Base-by-base conservation (phyloP, 1,284 basidiomycete genomes). In the Ustanciosporium gigantosporum region DNA sequence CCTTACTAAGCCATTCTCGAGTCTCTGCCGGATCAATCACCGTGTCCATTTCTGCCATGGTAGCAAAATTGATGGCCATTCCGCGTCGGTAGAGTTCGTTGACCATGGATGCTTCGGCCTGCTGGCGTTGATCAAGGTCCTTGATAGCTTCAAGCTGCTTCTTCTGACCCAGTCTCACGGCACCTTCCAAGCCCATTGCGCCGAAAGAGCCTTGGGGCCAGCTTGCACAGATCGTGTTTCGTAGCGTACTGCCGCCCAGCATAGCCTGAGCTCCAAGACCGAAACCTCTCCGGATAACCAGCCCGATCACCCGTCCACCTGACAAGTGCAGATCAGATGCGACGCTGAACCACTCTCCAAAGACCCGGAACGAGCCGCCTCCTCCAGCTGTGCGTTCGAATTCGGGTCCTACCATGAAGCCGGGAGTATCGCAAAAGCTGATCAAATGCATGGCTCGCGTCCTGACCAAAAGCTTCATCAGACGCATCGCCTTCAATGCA, bases 11-110 rank as follows among this genome's bases (percentile, higher is more conserved):
- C 61, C 60, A 70, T 13, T 47, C 40, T 14, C 68, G 36, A 20
- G 62, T 70, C 32, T 68, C 61, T 7, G 43, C 58, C 8, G 68
- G 68, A 25, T 70, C 68, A 29, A 70, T 35, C 41, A 68, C 66
- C 0, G 61, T 59, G 40, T 68, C 68, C 31, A 70, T 59, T 48
- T 68, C 68, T 2, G 38, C 43, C 46, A 51, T 43, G 17, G 43
- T 52, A 13, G 66, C 66, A 5, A 61, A 49, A 35, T 64, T 68
- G 21, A 47, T 41, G 13, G 43, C 68, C 21, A 43, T 51, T 1
- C 66, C 68, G 15, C 49, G 31, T 35, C 35, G 42, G 31, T 68
- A 70, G 23, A 67, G 43, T 50, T 37, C 31, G 8, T 51, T 47
- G n/a, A 68, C 62, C 23, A 46, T 23, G 1, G 29, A 17, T 2